Conservation (phyloP, 2,329 filamentous ascomycete genomes). For the Dothideomycetes sp. region DNA sequence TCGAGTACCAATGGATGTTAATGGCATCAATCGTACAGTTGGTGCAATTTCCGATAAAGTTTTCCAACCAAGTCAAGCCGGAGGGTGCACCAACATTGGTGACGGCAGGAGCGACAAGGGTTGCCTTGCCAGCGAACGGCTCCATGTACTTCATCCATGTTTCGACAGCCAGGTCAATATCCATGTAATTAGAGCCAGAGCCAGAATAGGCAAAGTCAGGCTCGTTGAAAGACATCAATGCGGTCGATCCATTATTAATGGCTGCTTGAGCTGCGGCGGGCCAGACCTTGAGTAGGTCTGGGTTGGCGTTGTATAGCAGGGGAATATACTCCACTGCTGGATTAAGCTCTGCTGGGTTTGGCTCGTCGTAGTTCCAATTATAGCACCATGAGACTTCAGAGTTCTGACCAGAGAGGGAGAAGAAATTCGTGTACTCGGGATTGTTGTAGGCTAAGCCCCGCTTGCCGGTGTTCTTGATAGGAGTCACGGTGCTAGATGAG, state of each 20-base stretch:
- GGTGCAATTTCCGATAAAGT: constrained; percentile 41
- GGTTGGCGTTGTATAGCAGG: constrained; percentile 15
- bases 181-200: constrained; percentile 49
- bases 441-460: constrained; percentile 61
- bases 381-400: constrained; percentile 18
- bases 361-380: constrained; percentile 24
- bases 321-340: constrained; percentile 15
- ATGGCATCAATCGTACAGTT: constrained; percentile 48
- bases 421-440: constrained; percentile 34
- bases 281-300: constrained; percentile 13
- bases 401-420: constrained; percentile 21
- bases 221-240: constrained; percentile 58
- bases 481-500: constrained; percentile 12
- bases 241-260: constrained; percentile 26
- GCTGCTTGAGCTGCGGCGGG: constrained; percentile 12
- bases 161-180: constrained; percentile 36
- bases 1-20: constrained; percentile 49
- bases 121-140: constrained; percentile 37
- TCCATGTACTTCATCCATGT: constrained; percentile 43
- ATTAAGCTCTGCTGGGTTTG: constrained; percentile 16
- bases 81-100: constrained; percentile 34
- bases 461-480: constrained; percentile 34
- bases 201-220: constrained; percentile 40
- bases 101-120: constrained; percentile 46
- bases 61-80: constrained; percentile 43